A percentile compares a stretch with the other conserved stretches of the same genome.
These are phyloP conservation scores for Phytophthora colocasiae DNA, from an alignment of 352 stramenopile genomes.

Conservation along the genomic window DNA sequence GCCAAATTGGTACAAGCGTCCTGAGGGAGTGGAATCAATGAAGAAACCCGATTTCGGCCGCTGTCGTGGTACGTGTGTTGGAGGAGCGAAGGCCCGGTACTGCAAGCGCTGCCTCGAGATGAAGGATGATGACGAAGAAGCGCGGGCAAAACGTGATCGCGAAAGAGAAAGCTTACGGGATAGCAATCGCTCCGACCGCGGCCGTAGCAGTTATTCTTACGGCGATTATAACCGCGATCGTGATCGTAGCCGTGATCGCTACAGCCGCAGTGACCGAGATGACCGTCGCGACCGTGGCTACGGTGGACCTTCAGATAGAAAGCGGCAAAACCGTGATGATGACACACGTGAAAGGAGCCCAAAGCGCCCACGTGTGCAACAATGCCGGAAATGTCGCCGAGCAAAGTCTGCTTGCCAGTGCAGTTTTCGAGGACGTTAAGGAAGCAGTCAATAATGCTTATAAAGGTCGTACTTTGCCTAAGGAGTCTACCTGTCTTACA, in stretches of 20 bases:
- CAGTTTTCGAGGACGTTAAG: slow-evolving; percentile 50
- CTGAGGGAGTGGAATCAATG: slow-evolving; percentile 59
- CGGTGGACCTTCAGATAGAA: slow-evolving; percentile 28
- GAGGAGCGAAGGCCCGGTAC: slow-evolving; percentile 56
- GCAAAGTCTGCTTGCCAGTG: slow-evolving; percentile 60
- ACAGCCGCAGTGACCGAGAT: slow-evolving; percentile 27
- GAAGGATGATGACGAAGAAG: slow-evolving; percentile 65
- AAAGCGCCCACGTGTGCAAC: slow-evolving; percentile 51
- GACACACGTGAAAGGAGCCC: slow-evolving; percentile 40
- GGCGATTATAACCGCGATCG: slow-evolving; percentile 34
- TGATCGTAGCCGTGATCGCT: slow-evolving; percentile 35
- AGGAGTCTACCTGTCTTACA: no score
- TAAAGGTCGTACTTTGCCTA: background rate
- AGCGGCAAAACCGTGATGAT: slow-evolving; percentile 39
- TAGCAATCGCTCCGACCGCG: slow-evolving; percentile 28
- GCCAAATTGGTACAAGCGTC: slow-evolving; percentile 71
- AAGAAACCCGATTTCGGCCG: slow-evolving; percentile 65
- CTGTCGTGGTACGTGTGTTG: slow-evolving; percentile 66
- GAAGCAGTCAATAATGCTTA: background rate
- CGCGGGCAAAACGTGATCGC: slow-evolving; percentile 25
- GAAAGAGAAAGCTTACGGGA: slow-evolving; percentile 32
- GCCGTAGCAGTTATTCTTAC: slow-evolving; percentile 28
- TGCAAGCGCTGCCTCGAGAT: slow-evolving; percentile 79
- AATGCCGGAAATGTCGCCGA: slow-evolving; percentile 63
- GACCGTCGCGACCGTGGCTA: slow-evolving; percentile 40